Evolutionary conservation across 148 eudicot genomes (phyloP), one percentile per base, ranked within the genome.

Genomic region (Cornus suecica): DNA sequence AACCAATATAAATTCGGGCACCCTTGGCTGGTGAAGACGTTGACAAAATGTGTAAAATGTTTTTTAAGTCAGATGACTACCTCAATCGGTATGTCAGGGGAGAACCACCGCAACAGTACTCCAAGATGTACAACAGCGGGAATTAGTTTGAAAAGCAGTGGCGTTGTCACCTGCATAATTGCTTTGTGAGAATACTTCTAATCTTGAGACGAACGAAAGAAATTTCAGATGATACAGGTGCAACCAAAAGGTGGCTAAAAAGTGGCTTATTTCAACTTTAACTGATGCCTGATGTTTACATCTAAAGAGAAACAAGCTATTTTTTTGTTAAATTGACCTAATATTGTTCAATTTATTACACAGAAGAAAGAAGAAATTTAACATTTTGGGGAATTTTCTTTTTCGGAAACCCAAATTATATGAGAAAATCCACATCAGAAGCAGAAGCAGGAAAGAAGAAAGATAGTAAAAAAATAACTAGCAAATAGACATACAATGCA

Each of bases 121-220:
- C 99, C 99, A 32, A 95, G 97, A 80, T 91, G 97, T 78, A 95
- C 88, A 4, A 95, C 97, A 51, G 97, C 97, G 34, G 99, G 99
- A 81, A 95, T 95, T 56, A 95, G 78, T 87, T 95, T 95, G 77
- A 95, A 95, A 61, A 95, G 94, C 82, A 95, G 87, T 15, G 99
- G 99, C 24, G 97, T 95, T 14, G 99, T 95, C 80, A 95, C 97
- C 99, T 95, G 88, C 80, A 87, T 28, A 22, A 28, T 3, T 68
- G 29, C 10, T 64, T 27, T 31, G 25, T 27, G 16, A 48, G 8
- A 51, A 60, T 45, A 25, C 23, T 26, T 61, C 66, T 2, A 62
- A 34, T 63, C 64, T 58, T 22, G 62, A 58, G 23, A 5, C 23
- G n/a, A 20, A 6, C 7, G 23, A 18, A 58, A 58, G 62, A 58